These are phyloP conservation scores for Curvularia verruculosa DNA, from an alignment of 2,329 filamentous ascomycete species.

Conservation along the genomic window DNA sequence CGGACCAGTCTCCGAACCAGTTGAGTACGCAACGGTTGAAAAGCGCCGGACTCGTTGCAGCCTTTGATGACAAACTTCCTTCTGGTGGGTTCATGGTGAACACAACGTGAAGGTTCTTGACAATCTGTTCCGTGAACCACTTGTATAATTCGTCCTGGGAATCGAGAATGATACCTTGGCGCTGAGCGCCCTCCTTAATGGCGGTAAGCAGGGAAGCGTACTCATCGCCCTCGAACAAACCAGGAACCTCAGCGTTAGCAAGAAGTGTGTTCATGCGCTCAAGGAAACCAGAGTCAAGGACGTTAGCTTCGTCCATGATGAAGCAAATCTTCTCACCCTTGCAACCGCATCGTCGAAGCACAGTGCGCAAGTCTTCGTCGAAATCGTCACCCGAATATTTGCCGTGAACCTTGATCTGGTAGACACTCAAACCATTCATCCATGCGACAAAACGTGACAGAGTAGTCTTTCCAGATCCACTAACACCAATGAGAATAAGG, in stretches of 20 bases:
- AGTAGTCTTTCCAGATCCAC: constrained; percentile 97
- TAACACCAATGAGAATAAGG: constrained; percentile 97
- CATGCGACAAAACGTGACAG: constrained; percentile 97
- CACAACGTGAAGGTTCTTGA: constrained; percentile 98
- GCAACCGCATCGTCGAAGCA: constrained; percentile 90
- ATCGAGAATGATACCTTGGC: constrained; percentile 91
- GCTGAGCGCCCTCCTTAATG: constrained; percentile 96
- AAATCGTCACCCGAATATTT: constrained; percentile 99
- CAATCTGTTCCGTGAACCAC: constrained; percentile 99
- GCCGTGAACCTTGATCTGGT: constrained; percentile 99
- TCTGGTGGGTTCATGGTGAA: constrained; percentile 99
- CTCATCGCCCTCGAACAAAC: constrained; percentile 98
- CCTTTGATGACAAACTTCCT: constrained; percentile 92
- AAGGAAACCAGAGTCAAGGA: constrained; percentile 96
- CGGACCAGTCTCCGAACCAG: constrained; percentile 99
- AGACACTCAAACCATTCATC: constrained; percentile 99
- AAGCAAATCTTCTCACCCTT: constrained; percentile 99
- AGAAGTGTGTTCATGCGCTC: constrained; percentile 99
- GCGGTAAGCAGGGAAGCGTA: constrained; percentile 98
- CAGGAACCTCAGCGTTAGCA: constrained; percentile 98
- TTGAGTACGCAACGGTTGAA: constrained; percentile 99
- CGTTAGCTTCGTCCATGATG: constrained; percentile 99
- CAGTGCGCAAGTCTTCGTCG: constrained; percentile 93
- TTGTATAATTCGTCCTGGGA: constrained; percentile 99
- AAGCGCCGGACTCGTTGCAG: constrained; percentile 93